Base-by-base conservation (phyloP, 148 eudicot species). In the Rhododendron kiyosumense region DNA sequence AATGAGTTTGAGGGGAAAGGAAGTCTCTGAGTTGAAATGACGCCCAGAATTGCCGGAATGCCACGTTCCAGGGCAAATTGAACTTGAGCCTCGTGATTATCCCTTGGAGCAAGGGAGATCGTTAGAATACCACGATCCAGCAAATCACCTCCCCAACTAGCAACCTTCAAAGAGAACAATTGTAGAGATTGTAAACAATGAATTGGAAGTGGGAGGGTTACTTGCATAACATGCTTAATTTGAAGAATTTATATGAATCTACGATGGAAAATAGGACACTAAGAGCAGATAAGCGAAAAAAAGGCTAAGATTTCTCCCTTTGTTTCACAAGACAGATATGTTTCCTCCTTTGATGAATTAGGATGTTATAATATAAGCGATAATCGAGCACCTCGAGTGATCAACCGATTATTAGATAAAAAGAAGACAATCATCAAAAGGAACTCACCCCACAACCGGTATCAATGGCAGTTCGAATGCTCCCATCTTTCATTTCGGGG, bases 11-110 rank as follows among this genome's bases (percentile, higher is more conserved):
- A 96, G 69, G 98, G 98, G 88, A 93, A 96, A 84, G 98, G 98
- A 90, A 96, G 96, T 41, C 98, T 81, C 83, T 96, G 98, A 0
- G 96, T 93, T 12, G 98, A 94, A 71, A 96, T 92, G 81, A 96
- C 85, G 3, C 98, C 98, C 20, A 96, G 88, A 76, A 96, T 90
- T 6, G 98, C 98, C 0, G 98, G 98, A 84, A 96, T 94, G 34
- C 98, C 98, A 77, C 98, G 98, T 88, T 96, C 98, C 36, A 96
- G 88, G 32, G 98, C 98, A 79, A 96, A 96, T 83, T 96, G 98
- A 57, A 96, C 98, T 93, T 96, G 98, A 52, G 98, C 98, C 89
- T 94, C 91, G 36, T 96, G 98, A 86, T 95, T 96, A 90, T 96
- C 98, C 87, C 98, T 92, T n/a, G 98, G 98, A 6, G 98, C 98